Conservation (phyloP, 768 basidiomycete species). For the Psilocybe sp. region DNA sequence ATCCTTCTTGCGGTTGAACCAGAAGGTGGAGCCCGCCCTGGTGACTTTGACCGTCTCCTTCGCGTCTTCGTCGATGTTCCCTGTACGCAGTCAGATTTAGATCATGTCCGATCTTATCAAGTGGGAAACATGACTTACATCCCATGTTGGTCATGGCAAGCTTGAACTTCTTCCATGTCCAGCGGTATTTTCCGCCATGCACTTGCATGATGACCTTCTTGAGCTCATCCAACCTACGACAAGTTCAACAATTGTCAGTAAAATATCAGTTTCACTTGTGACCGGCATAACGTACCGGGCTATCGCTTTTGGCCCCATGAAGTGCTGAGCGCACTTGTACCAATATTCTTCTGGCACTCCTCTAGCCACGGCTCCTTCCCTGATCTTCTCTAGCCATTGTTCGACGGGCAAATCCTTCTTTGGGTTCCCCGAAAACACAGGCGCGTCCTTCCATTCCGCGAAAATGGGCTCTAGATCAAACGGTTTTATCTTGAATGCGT, state of each 20-base stretch:
- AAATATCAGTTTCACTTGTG: not conserved
- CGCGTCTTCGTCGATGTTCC: conserved; percentile 60
- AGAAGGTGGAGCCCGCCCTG: conserved; percentile 45
- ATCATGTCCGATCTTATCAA: not conserved
- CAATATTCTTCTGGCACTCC: conserved; percentile 78
- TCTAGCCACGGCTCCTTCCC: conserved; percentile 65
- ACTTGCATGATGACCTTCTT: conserved; percentile 73
- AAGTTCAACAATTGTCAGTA: not conserved
- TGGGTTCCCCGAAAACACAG: conserved; percentile 63
- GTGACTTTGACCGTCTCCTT: conserved; percentile 64
- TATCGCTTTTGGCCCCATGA: conserved; percentile 69
- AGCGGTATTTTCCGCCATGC: conserved; percentile 73
- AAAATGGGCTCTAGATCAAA: conserved; percentile 71
- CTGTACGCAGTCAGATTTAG: conserved; percentile 30
- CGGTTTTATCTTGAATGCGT: conserved; percentile 77
- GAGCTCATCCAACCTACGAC: conserved; percentile 54
- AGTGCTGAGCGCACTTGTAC: conserved; percentile 79
- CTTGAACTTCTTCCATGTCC: conserved; percentile 84
- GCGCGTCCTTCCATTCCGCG: conserved; percentile 63
- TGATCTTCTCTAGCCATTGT: conserved; percentile 72
- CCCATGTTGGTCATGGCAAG: conserved; percentile 80
- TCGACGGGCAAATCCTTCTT: conserved; percentile 70
- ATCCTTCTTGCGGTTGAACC: conserved; percentile 52
- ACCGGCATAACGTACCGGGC: conserved; percentile 34
- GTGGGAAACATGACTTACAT: conserved; percentile 47